Evolutionary conservation across 345 rosid genomes (phyloP), one percentile per base, ranked within the genome.

Genomic region (Moricandia moricandioides): DNA sequence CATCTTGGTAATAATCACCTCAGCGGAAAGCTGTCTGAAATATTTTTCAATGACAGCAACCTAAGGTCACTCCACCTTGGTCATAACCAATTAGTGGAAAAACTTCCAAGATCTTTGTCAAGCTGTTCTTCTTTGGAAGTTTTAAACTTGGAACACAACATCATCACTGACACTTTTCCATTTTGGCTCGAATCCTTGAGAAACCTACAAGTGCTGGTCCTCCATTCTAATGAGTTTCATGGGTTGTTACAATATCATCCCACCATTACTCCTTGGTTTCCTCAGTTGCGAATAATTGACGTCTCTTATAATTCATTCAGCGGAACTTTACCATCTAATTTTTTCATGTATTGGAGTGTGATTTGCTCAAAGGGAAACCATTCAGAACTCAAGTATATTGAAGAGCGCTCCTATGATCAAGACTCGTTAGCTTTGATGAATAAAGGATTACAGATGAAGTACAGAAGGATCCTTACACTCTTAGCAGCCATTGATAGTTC

Each of bases 401-500:
- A 24, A 60, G 65, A 8, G 4, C 1, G 9, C 7, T 0, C 0
- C 21, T 59, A 30, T 31, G 18, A 60, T 1, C 26, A 31, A 4
- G 43, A 60, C 43, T 8, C 12, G 6, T 31, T 60, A 26, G 65
- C 18, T 14, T 31, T 60, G 13, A 31, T 14, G 26, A 60, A 60
- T 31, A 60, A 60, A 60, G 65, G 65, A 31, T 3, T 31, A 31
- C 6, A 60, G 13, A 16, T 33, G 6, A 14, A 7, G 6, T 69
- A 34, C 45, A 16, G 14, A 0, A 18, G 13, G 11, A 45, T 74
- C 26, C 34, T 58, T 7, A 58, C 57, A 7, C 21, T 67, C 58
- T 21, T 66, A 7, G 12, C 37, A 7, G 52, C 61, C 35, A 65
- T 58, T 43, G 63, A 68, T 67, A 12, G 67, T 6, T 74, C 64